Conservation (phyloP, 2,329 filamentous ascomycete genomes). For the Talaromyces sp. region DNA sequence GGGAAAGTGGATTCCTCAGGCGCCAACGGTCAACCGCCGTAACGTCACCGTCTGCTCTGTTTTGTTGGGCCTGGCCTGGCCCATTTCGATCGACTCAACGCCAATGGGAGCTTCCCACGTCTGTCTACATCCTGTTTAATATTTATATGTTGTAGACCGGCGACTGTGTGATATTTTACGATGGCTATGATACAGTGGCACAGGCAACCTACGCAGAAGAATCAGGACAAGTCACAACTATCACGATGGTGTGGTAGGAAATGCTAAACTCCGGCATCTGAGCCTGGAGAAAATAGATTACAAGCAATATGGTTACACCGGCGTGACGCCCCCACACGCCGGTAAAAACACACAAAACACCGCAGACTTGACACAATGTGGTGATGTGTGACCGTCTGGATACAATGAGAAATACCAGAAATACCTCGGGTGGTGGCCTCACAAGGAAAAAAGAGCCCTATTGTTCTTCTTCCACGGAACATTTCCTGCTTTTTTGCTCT, state of each 20-base stretch:
- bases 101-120: constrained; percentile 35
- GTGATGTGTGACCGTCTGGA: not conserved
- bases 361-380: not conserved
- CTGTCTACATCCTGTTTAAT: not conserved
- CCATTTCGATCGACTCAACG: constrained; percentile 17
- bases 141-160: not conserved
- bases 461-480: not conserved
- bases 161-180: not conserved
- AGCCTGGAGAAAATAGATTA: not conserved
- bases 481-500: not conserved
- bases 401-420: not conserved
- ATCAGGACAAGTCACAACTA: not conserved
- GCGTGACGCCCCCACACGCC: not conserved
- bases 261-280: not conserved
- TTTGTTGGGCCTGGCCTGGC: constrained; percentile 21
- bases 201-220: not conserved
- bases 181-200: not conserved
- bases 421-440: not conserved
- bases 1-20: constrained; percentile 23
- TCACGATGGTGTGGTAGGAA: not conserved
- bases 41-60: not conserved
- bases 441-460: not conserved
- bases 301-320: not conserved
- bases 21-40: not conserved
- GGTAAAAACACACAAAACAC: not conserved